Conservation (phyloP, 2,329 filamentous ascomycete genomes). For the Ploettnerulaceae sp. region DNA sequence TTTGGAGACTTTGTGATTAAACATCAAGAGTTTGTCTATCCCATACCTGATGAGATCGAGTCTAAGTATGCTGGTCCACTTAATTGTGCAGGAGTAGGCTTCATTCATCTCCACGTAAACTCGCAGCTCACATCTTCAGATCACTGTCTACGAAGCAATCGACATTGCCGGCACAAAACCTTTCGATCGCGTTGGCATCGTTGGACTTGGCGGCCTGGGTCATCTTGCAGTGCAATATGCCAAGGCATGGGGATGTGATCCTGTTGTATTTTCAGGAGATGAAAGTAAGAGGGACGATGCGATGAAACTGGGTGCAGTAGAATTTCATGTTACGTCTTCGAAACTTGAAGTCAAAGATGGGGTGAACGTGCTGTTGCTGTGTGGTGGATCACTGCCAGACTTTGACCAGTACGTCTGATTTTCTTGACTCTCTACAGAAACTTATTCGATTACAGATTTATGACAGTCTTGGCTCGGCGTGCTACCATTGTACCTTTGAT, state of each 20-base stretch:
- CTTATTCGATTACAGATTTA: slow-evolving; percentile 7
- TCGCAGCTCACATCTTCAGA: slow-evolving; percentile 1
- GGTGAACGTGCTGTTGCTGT: slow-evolving; percentile 14
- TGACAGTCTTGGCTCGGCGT: slow-evolving; percentile 11
- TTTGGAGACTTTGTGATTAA: slow-evolving; percentile 38
- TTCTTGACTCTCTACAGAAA: background rate
- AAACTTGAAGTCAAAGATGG: slow-evolving; percentile 1
- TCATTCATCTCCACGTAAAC: too few species aligned
- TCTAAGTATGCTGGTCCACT: slow-evolving; percentile 38
- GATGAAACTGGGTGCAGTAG: slow-evolving; percentile 52
- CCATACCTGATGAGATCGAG: slow-evolving; percentile 36
- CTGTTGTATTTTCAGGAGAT: slow-evolving; percentile 57
- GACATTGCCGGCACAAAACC: slow-evolving; percentile 29
- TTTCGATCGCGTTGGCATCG: slow-evolving; percentile 35
- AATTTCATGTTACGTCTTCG: slow-evolving; percentile 50
- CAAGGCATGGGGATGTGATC: slow-evolving; percentile 53
- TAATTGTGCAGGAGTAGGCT: slow-evolving; percentile 39
- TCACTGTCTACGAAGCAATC: slow-evolving; percentile 34
- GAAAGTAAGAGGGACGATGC: slow-evolving; percentile 53
- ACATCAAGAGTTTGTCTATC: slow-evolving; percentile 37
- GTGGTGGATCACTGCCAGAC: slow-evolving; percentile 9
- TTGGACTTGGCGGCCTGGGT: slow-evolving; percentile 57
- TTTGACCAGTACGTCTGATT: slow-evolving; percentile 10
- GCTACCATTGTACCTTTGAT: slow-evolving; percentile 16
- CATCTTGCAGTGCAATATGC: slow-evolving; percentile 58